These are phyloP conservation scores for Penicillium polonicum DNA, from an alignment of 2,329 filamentous ascomycete genomes.

Conservation along the genomic window DNA sequence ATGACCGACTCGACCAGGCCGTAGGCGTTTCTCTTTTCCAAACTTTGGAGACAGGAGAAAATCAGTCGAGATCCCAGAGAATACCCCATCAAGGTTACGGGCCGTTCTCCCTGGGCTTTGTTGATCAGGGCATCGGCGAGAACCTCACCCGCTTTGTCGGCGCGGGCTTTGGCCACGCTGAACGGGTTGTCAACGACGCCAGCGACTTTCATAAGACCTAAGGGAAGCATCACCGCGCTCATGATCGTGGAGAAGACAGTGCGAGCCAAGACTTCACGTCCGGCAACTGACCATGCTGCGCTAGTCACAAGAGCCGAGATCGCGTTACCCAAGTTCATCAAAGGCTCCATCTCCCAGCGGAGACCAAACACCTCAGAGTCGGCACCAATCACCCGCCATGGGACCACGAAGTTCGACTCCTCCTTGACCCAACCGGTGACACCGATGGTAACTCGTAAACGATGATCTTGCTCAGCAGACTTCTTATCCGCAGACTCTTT, in stretches of 20 bases:
- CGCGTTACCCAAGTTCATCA: slow-evolving; percentile 74
- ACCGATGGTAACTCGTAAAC: slow-evolving; percentile 77
- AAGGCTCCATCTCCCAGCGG: slow-evolving; percentile 75
- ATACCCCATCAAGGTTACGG: slow-evolving; percentile 78
- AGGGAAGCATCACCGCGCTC: slow-evolving; percentile 66
- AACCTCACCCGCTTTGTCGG: slow-evolving; percentile 75
- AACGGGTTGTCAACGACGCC: slow-evolving; percentile 79
- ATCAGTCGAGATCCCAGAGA: slow-evolving; percentile 79
- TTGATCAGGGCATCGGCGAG: slow-evolving; percentile 81
- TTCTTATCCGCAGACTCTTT: slow-evolving; percentile 47
- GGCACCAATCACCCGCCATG: slow-evolving; percentile 74
- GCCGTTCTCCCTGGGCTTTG: slow-evolving; percentile 75
- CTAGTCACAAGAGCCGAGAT: slow-evolving; percentile 76
- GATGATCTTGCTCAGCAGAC: slow-evolving; percentile 55
- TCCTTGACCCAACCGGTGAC: slow-evolving; percentile 78
- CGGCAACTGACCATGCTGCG: slow-evolving; percentile 73
- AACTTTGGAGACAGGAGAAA: slow-evolving; percentile 72
- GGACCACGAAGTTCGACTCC: slow-evolving; percentile 68
- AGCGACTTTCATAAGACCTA: slow-evolving; percentile 65
- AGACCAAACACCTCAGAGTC: slow-evolving; percentile 78
- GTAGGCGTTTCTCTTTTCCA: slow-evolving; percentile 77
- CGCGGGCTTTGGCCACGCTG: slow-evolving; percentile 70
- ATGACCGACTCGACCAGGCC: slow-evolving; percentile 82
- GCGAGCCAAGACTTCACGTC: slow-evolving; percentile 70
- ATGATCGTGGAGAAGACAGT: slow-evolving; percentile 68